Evolutionary conservation across 2,329 filamentous ascomycete genomes (phyloP).

Genomic region (Fusarium sp.): DNA sequence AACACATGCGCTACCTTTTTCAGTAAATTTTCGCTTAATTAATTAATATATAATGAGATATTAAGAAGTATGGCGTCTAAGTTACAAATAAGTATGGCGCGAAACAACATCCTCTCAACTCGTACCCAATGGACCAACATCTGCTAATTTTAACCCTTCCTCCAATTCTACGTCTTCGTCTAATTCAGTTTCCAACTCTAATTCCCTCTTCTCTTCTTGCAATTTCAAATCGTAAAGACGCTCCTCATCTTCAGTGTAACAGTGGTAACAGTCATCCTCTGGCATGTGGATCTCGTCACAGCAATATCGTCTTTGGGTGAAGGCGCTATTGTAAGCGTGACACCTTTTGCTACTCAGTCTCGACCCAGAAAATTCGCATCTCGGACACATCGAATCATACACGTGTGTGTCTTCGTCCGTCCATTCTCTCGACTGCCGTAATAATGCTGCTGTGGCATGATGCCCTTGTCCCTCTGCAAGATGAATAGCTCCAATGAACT

Average conservation of each 20-base stretch:
- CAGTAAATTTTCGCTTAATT: too few relatives aligned
- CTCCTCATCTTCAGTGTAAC: neutral
- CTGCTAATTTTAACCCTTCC: too few relatives aligned
- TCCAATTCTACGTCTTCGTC: neutral
- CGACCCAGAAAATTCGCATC: rapidly evolving
- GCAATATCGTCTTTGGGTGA: rapidly evolving
- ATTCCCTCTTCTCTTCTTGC: too few relatives aligned
- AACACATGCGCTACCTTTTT: too few relatives aligned
- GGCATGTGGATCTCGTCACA: neutral
- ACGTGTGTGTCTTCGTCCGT: neutral
- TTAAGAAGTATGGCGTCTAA: too few relatives aligned
- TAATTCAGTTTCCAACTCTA: neutral
- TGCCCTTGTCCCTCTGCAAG: rapidly evolving
- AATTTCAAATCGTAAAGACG: rapidly evolving
- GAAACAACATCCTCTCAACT: too few relatives aligned
- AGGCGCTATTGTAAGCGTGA: rapidly evolving
- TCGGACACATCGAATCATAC: rapidly evolving
- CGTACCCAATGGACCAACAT: too few relatives aligned
- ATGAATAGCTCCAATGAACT: neutral
- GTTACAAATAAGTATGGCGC: too few relatives aligned
- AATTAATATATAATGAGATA: too few relatives aligned
- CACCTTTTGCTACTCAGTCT: rapidly evolving
- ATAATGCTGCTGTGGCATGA: neutral
- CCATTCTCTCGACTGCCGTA: neutral
- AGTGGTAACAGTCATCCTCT: neutral